phyloP scores from a whole-genome alignment of 768 basidiomycete species.

The Suillus variegatus region DNA sequence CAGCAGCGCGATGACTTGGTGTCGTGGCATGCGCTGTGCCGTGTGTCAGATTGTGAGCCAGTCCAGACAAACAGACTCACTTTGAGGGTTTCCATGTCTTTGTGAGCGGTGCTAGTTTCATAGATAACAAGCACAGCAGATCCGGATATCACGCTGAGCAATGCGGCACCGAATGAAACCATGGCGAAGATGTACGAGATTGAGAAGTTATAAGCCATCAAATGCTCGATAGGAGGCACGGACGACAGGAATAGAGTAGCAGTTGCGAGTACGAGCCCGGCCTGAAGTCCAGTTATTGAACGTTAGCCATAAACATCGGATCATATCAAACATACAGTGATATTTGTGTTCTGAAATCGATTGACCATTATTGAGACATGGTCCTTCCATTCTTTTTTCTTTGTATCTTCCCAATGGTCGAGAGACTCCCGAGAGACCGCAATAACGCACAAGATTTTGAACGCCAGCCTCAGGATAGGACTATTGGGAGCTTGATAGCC shows the following conservation, averaged over 20 bases:
- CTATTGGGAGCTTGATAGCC: background rate
- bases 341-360: background rate
- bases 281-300: background rate
- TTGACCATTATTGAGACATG: background rate
- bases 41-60: background rate
- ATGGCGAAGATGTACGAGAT: background rate
- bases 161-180: background rate
- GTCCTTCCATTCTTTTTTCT: background rate
- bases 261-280: constrained; percentile 2
- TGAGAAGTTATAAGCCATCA: background rate
- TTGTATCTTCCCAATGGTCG: background rate
- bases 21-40: background rate
- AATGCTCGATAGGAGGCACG: background rate
- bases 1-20: background rate
- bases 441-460: background rate
- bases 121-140: constrained; percentile 1
- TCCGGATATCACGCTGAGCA: constrained; percentile 6
- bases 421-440: background rate
- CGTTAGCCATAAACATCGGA: background rate
- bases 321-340: background rate
- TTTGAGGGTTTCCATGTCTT: constrained; percentile 1
- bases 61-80: background rate
- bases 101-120: background rate
- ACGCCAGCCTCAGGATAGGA: background rate
- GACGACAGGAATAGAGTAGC: constrained; percentile 1